phyloP scores from a whole-genome alignment of 2,329 filamentous ascomycete genomes.

The Penicillium sp. region DNA sequence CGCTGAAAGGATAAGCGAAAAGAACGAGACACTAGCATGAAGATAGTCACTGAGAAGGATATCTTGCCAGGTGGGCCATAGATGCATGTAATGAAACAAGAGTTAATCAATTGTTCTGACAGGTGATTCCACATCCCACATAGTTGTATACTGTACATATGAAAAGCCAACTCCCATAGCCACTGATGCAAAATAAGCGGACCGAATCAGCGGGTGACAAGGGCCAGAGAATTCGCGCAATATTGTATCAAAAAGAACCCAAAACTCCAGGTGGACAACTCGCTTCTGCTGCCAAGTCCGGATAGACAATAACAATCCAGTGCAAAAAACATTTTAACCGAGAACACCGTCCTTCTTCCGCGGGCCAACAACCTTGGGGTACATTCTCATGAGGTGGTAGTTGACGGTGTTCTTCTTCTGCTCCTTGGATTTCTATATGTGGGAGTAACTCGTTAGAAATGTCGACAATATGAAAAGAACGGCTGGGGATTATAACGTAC shows the following conservation, averaged over 20 bases:
- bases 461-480: background rate
- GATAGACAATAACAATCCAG: background rate
- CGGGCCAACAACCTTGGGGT: conserved; percentile 68
- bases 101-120: conserved; percentile 19
- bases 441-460: background rate
- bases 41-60: background rate
- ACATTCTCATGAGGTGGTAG: conserved; percentile 79
- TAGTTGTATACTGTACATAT: conserved; percentile 30
- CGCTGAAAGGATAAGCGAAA: background rate
- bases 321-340: conserved; percentile 23
- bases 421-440: conserved; percentile 51
- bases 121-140: conserved; percentile 15
- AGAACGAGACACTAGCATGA: background rate
- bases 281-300: conserved; percentile 6
- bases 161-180: conserved; percentile 19
- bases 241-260: conserved; percentile 13
- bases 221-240: conserved; percentile 1
- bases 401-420: conserved; percentile 79
- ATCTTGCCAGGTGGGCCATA: background rate
- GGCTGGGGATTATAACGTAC: conserved; percentile 45
- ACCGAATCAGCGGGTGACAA: conserved; percentile 9
- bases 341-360: conserved; percentile 59
- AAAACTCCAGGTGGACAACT: conserved; percentile 16
- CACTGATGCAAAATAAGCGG: conserved; percentile 8
- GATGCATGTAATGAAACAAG: conserved; percentile 4